Base-by-base conservation (phyloP, 1,139 yeast species). In the Lodderomyces parapsilosis region DNA sequence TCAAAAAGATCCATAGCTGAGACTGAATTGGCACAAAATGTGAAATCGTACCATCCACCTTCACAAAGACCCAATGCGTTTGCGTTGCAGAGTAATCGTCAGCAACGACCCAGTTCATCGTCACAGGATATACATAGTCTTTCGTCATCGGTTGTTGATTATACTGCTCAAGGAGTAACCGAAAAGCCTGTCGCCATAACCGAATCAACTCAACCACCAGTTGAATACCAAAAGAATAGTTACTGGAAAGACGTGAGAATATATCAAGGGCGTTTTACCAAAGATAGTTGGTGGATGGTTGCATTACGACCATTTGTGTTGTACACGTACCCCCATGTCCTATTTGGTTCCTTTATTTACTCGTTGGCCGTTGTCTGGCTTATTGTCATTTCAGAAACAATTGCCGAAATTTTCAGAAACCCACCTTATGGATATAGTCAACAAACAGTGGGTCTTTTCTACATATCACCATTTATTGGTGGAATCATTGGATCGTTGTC, bases 361-460 rank as follows among this genome's bases (percentile, higher is more conserved):
- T 66, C 82, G 1, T 66, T 80, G 46, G 79, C 83, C 9, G 83
- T 81, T 20, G 82, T 81, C 17, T 81, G 84, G 84, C 69, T 81
- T 42, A 80, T 81, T 57, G 77, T 80, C 39, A 74, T 81, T 39
- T 76, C 83, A 1, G 85, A 81, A 55, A 71, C 80, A 1, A 71
- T 81, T 28, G 66, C 81, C 3, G 69, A 71, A 11, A 74, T 80
- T 23, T 81, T 80, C 52, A 58, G 67, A 14, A 55, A 59, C 13
- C 59, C 56, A 6, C 79, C 79, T 0, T 81, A 81, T 58, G 59
- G 65, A 14, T 80, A 74, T 56, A 59, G 71, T 8, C 65, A 71
- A 38, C 71, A 74, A 17, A 64, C 77, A 0, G 71, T 80, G 11
- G 86, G 86, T n/a, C 59, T 81, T 35, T 71, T 80, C 34, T 81